Percentiles rank a stretch among this genome's conserved stretches.
Conservation (phyloP, 2,329 filamentous ascomycete species). For the Epichloe uncinata region DNA sequence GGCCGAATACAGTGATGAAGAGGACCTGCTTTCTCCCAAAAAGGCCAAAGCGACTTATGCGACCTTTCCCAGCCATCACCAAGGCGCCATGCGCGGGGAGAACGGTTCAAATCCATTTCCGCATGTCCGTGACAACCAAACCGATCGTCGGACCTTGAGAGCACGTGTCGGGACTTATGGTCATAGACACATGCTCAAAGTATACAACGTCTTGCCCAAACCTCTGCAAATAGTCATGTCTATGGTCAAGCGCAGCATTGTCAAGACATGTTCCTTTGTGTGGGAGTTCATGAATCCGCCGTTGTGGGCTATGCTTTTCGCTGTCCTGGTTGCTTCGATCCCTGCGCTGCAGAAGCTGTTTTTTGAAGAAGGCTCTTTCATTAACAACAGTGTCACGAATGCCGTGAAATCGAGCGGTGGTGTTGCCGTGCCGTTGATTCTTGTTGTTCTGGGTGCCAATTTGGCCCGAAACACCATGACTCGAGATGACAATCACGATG, state of each 20-base stretch:
- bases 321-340: conserved; percentile 79
- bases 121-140: conserved; percentile 33
- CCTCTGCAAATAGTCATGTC: conserved; percentile 25
- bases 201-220: conserved; percentile 26
- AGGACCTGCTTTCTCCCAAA: conserved; percentile 16
- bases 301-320: conserved; percentile 88
- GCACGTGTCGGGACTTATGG: conserved; percentile 18
- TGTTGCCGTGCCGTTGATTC: conserved; percentile 86
- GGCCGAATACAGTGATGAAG: conserved; percentile 35
- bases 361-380: conserved; percentile 77
- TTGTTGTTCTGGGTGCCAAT: conserved; percentile 91
- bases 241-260: conserved; percentile 20
- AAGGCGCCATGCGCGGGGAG: conserved; percentile 18
- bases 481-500: conserved; percentile 46
- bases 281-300: conserved; percentile 98
- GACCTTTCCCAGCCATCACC: conserved; percentile 13
- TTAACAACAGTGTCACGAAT: conserved; percentile 84
- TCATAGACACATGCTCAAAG: conserved; percentile 12
- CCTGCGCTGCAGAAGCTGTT: conserved; percentile 72
- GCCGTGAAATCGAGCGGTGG: conserved; percentile 75
- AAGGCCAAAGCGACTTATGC: conserved; percentile 16
- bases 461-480: conserved; percentile 82
- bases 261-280: conserved; percentile 47
- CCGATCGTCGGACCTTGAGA: conserved; percentile 17
- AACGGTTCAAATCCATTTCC: conserved; percentile 50